Percentiles rank a stretch among this genome's conserved stretches.
Evolutionary conservation across 768 basidiomycete species (phyloP).

Genomic region (Termitomyces sp.): DNA sequence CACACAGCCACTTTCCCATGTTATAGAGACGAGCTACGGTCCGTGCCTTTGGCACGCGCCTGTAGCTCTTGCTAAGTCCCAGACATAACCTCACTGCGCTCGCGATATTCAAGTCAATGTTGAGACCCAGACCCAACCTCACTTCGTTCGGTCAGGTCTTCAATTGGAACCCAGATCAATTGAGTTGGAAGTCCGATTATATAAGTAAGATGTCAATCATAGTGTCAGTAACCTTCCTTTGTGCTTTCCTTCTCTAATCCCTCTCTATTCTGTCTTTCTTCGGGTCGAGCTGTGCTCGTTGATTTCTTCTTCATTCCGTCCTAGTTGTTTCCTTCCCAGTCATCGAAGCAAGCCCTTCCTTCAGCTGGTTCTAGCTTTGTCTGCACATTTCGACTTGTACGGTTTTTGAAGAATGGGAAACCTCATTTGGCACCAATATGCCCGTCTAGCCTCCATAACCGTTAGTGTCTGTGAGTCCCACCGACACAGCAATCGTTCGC

Average conservation of each 20-base stretch:
- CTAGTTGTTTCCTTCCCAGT: slow-evolving; percentile 23
- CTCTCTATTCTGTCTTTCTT: slow-evolving; percentile 19
- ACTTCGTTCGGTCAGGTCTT: no score
- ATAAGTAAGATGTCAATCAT: neutral
- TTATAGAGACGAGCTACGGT: no score
- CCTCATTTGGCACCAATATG: slow-evolving; percentile 78
- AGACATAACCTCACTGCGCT: no score
- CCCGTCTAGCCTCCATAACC: slow-evolving; percentile 64
- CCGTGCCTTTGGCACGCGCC: no score
- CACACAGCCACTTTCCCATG: no score
- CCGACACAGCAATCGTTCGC: neutral
- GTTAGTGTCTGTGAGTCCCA: slow-evolving; percentile 67
- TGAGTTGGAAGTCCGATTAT: slow-evolving; percentile 20
- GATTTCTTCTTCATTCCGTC: slow-evolving; percentile 21
- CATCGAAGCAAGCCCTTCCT: slow-evolving; percentile 40
- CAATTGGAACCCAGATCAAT: slow-evolving; percentile 16
- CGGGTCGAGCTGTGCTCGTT: slow-evolving; percentile 31
- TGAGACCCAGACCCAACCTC: no score
- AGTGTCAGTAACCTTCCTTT: neutral
- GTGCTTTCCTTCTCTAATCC: slow-evolving; percentile 10
- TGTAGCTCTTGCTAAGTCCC: no score
- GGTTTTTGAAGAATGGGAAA: slow-evolving; percentile 52
- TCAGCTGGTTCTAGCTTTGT: slow-evolving; percentile 17
- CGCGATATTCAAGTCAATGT: no score
- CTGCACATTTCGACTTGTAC: slow-evolving; percentile 1